Base-by-base conservation (phyloP, 768 basidiomycete species). In the Gautieria morchelliformis region DNA sequence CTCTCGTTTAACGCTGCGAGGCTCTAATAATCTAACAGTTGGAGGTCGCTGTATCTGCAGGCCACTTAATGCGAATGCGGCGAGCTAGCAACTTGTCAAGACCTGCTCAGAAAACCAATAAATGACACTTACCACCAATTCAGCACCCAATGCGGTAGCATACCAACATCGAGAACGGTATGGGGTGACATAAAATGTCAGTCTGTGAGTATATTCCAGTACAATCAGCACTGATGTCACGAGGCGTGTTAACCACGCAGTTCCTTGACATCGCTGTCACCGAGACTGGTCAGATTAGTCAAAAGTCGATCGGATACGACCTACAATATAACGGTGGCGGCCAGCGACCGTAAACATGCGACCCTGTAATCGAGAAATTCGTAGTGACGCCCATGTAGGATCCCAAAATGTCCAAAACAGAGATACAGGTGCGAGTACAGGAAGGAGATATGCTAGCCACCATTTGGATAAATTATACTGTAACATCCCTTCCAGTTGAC, bases 371-470 rank as follows among this genome's bases (percentile, higher is more conserved):
- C 80, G 78, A 12, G 84, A 82, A 61, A 72, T 77, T 61, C 77
- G 76, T 54, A 80, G 71, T 10, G 78, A 72, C 22, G 77, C 70
- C 68, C 91, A 92, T 19, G 87, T 87, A 12, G 90, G 92, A 66
- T 95, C 84, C 93, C 93, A 95, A 1, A 78, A 81, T 0, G 83
- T 82, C 85, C 92, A 94, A 6, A 85, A 64, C 15, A 93, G 65
- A 19, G 91, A 91, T 15, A 80, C 11, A 0, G 83, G 45, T 30
- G 74, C 70, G 19, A 87, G 45, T 4, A 74, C 30, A 2, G 87
- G 83, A 52, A 85, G 70, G 5, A 66, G n/a, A 24, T 60, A 10
- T 78, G 77, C 51, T 40, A 72, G 46, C 46, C 46, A 57, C 19
- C n/a, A 45, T 19, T 20, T 20, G 22, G n/a, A 17, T 33, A 57